phyloP scores from a whole-genome alignment of 2,329 filamentous ascomycete genomes.

The Aspergillus caelatus region DNA sequence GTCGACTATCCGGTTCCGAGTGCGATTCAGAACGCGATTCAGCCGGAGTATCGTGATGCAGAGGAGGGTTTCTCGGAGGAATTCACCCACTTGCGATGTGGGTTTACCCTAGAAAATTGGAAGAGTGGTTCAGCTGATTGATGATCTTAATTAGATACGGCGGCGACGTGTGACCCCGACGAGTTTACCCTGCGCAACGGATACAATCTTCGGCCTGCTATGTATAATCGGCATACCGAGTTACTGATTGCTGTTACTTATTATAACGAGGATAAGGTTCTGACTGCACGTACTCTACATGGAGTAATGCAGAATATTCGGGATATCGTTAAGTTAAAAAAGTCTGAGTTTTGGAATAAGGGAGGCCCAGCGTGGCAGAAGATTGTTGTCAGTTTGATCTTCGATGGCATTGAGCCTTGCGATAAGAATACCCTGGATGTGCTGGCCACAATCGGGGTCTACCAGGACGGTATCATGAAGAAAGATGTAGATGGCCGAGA shows the following conservation, averaged over 20 bases:
- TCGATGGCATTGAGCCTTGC: conserved; percentile 96
- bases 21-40: too few species aligned
- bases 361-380: conserved; percentile 99
- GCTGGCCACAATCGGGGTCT: too few species aligned
- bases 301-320: conserved; percentile 99
- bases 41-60: too few species aligned
- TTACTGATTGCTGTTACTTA: conserved; percentile 97
- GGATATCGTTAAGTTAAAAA: conserved; percentile 97
- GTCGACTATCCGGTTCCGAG: too few species aligned
- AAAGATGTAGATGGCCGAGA: too few species aligned
- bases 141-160: conserved; percentile 55
- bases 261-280: conserved; percentile 98
- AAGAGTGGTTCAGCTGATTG: too few species aligned
- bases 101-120: too few species aligned
- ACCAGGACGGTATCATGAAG: too few species aligned
- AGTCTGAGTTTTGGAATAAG: conserved; percentile 99
- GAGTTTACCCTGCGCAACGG: conserved; percentile 79
- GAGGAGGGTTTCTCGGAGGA: too few species aligned
- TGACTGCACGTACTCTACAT: conserved; percentile 88
- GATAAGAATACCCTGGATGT: too few species aligned
- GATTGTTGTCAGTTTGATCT: conserved; percentile 95
- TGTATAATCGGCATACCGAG: conserved; percentile 99
- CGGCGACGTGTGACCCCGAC: conserved; percentile 95
- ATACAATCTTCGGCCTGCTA: conserved; percentile 94
- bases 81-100: too few species aligned